These are phyloP conservation scores for Clonostachys rhizophaga DNA, from an alignment of 2,329 filamentous ascomycete genomes.

Conservation along the genomic window DNA sequence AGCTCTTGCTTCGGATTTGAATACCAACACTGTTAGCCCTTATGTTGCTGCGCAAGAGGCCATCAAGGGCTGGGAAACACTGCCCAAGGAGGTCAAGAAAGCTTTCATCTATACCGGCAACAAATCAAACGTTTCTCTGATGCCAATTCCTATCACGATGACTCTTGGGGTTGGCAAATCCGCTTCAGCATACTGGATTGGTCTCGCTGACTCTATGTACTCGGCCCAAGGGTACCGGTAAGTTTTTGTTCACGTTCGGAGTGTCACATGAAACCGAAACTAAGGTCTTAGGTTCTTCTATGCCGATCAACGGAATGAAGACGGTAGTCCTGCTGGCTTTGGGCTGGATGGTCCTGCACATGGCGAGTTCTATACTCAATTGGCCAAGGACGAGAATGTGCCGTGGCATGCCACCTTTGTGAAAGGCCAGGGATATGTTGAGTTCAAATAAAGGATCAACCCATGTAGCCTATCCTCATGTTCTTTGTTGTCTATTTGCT, in stretches of 20 bases:
- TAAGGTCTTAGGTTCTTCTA: constrained; percentile 36
- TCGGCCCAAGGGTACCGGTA: background rate
- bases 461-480: too few species aligned
- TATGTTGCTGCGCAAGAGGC: constrained; percentile 34
- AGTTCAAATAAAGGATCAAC: constrained; percentile 12
- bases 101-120: constrained; percentile 1
- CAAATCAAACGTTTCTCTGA: background rate
- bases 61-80: constrained; percentile 22
- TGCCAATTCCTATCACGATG: background rate
- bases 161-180: constrained; percentile 6
- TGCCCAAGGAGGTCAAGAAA: constrained; percentile 12
- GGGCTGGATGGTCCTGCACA: constrained; percentile 30
- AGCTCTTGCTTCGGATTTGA: constrained; percentile 20
- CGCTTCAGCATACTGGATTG: constrained; percentile 1
- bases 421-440: constrained; percentile 29
- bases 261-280: background rate
- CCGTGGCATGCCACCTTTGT: constrained; percentile 40
- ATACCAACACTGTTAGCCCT: constrained; percentile 27
- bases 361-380: constrained; percentile 28
- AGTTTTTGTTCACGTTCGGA: background rate
- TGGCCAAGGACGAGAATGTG: constrained; percentile 32
- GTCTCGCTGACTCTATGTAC: background rate
- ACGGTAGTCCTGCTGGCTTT: constrained; percentile 20
- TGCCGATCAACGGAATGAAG: constrained; percentile 36
- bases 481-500: too few species aligned